phyloP scores from a whole-genome alignment of 345 rosid genomes.

The Rubroshorea leprosula region DNA sequence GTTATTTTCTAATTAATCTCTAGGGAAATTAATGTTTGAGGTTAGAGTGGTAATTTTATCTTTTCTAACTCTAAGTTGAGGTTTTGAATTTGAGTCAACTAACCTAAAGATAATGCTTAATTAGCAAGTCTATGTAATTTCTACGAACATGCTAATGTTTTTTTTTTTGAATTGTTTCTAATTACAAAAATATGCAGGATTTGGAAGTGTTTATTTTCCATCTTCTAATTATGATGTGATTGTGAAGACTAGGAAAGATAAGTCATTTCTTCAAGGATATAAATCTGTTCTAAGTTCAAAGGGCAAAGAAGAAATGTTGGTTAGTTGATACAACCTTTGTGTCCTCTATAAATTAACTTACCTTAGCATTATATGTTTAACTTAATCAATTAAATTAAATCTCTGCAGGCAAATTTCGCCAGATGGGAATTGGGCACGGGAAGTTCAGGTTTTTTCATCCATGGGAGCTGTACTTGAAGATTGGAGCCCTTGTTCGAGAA shows the following conservation, averaged over 20 bases:
- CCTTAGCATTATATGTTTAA: neutral
- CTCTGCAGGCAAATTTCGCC: slow-evolving; percentile 35
- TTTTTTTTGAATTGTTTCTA: too few relatives aligned
- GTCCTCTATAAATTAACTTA: neutral
- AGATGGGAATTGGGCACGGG: slow-evolving; percentile 47
- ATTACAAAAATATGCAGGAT: slow-evolving; percentile 15
- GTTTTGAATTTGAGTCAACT: too few relatives aligned
- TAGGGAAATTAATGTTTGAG: too few relatives aligned
- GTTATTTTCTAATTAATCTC: too few relatives aligned
- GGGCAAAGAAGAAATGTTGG: slow-evolving; percentile 33
- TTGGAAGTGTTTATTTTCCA: slow-evolving; percentile 13
- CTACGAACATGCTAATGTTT: too few relatives aligned
- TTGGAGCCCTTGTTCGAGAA: slow-evolving; percentile 26
- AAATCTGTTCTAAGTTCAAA: slow-evolving; percentile 28
- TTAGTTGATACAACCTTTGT: too few relatives aligned
- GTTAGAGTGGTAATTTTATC: too few relatives aligned
- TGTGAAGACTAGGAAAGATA: slow-evolving; percentile 13
- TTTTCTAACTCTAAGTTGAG: too few relatives aligned
- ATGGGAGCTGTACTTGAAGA: slow-evolving; percentile 36
- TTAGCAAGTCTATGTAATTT: too few relatives aligned
- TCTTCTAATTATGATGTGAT: slow-evolving; percentile 7
- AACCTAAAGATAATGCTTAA: too few relatives aligned
- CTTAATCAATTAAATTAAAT: neutral
- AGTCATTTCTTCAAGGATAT: slow-evolving; percentile 23
- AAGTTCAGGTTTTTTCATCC: slow-evolving; percentile 38